Base-by-base conservation (phyloP, 306 rosid species). In the Dalbergia oliveri region DNA sequence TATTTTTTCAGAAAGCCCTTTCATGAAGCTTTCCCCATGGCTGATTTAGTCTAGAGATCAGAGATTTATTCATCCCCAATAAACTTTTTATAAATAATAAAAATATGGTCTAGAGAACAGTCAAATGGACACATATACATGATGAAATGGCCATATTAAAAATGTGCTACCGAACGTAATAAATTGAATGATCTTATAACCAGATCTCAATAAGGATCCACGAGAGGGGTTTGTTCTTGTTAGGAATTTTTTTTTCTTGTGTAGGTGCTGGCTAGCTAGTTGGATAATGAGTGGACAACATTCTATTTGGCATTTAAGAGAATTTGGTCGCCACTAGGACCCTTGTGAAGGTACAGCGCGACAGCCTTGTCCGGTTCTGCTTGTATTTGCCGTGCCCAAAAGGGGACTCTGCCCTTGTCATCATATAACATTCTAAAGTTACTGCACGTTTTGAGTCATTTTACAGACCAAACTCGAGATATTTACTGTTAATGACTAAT, bases 141-240 rank as follows among this genome's bases (percentile, higher is more conserved):
- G 54, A 63, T 35, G 73, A 53, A 56, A 54, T 41, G 43, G 23
- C 26, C 61, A 54, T 44, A 73, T 74, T 66, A 59, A 81, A 73
- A 75, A 58, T 74, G 80, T 74, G 75, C 31, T 45, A 81, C 81
- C 85, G 45, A 67, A 75, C 81, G 12, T 75, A 45, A 66, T 54
- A 66, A 81, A 66, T 72, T 26, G 59, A 72, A 39, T 64, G 75
- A 49, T 33, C 44, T 77, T 54, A 49, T 18, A 66, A 54, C 37
- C 33, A 26, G n/a, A 37, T 34, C 41, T 37, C 8, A 77, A 63
- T 72, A 37, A 21, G 73, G 73, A 73, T 50, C 66, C 49, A 49
- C 64, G 11, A 3, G 13, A 60, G 10, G 57, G 39, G 63, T 6
- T 26, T 10, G 11, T 31, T 62, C 16, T 5, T 37, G 50, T 35